phyloP scores from a whole-genome alignment of 306 rosid species.

The Dryas octopetala region DNA sequence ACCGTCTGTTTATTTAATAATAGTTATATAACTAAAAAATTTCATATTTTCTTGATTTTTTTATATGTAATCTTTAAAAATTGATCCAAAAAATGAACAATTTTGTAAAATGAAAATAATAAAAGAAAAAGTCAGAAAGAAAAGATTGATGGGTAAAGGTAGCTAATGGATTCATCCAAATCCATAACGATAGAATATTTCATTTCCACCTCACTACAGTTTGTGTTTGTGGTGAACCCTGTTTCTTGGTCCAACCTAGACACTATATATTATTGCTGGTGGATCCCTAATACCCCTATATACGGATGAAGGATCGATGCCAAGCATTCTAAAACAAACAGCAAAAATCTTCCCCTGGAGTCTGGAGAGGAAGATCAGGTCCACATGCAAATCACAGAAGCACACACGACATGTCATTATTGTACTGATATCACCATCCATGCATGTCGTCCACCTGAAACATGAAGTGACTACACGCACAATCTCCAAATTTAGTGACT shows the following conservation, averaged over 20 bases:
- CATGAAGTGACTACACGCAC: neutral
- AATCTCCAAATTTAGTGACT: neutral
- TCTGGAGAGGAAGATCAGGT: neutral
- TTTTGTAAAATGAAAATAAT: too few relatives aligned
- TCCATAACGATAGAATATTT: constrained; percentile 1
- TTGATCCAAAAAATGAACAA: too few relatives aligned
- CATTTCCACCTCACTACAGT: constrained; percentile 1
- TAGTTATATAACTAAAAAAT: too few relatives aligned
- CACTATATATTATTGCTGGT: neutral
- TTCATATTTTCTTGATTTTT: too few relatives aligned
- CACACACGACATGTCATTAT: neutral
- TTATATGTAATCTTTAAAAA: too few relatives aligned
- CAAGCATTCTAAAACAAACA: too few relatives aligned
- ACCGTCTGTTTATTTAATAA: too few relatives aligned
- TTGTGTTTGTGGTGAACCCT: constrained; percentile 23
- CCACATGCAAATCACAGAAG: neutral
- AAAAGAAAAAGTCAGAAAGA: too few relatives aligned
- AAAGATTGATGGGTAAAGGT: too few relatives aligned
- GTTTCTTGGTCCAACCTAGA: constrained; percentile 24
- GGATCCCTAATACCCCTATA: too few relatives aligned
- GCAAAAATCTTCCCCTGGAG: too few relatives aligned
- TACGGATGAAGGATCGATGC: too few relatives aligned
- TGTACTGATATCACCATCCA: neutral
- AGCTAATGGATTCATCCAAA: constrained; percentile 15
- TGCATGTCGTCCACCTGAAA: neutral